A percentile compares a stretch with the other conserved stretches of the same genome.
Evolutionary conservation across 768 basidiomycete genomes (phyloP).

Genomic region (Hericium rajendrae): DNA sequence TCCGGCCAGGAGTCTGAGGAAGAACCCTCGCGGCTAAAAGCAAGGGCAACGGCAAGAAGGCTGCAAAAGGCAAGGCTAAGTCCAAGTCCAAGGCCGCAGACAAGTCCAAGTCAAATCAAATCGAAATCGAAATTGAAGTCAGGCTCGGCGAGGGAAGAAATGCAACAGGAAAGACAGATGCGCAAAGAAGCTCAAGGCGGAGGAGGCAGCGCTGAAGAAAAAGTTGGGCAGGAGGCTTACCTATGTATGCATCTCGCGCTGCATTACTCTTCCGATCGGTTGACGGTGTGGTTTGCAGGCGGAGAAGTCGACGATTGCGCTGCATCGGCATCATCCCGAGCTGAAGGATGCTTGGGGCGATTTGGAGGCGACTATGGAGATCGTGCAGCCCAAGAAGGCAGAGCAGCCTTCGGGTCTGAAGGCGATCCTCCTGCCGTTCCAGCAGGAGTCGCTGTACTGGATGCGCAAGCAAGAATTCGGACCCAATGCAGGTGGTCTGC

Average conservation of each 20-base stretch:
- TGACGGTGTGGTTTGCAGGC: constrained; percentile 34
- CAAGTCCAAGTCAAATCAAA: constrained; percentile 39
- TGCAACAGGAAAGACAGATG: background rate
- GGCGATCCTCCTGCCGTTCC: constrained; percentile 84
- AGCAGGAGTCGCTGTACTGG: constrained; percentile 91
- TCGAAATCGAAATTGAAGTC: background rate
- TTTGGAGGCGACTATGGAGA: constrained; percentile 50
- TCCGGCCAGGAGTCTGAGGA: background rate
- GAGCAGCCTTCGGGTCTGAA: constrained; percentile 80
- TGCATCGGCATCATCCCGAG: constrained; percentile 70
- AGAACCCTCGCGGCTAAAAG: background rate
- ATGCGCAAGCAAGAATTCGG: constrained; percentile 90
- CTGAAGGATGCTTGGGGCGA: constrained; percentile 84
- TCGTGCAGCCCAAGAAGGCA: constrained; percentile 57
- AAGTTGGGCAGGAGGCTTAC: constrained; percentile 71
- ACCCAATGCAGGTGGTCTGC: constrained; percentile 84
- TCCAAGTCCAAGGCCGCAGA: constrained; percentile 24
- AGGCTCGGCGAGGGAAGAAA: background rate
- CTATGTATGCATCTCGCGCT: constrained; percentile 33
- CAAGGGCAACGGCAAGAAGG: background rate
- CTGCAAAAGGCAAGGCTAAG: constrained; percentile 12
- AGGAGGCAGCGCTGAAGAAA: constrained; percentile 23
- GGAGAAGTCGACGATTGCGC: constrained; percentile 55
- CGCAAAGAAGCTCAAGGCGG: background rate
- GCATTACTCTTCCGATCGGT: constrained; percentile 4